Conservation (phyloP, 306 rosid genomes). For the Erythrophleum fordii region DNA sequence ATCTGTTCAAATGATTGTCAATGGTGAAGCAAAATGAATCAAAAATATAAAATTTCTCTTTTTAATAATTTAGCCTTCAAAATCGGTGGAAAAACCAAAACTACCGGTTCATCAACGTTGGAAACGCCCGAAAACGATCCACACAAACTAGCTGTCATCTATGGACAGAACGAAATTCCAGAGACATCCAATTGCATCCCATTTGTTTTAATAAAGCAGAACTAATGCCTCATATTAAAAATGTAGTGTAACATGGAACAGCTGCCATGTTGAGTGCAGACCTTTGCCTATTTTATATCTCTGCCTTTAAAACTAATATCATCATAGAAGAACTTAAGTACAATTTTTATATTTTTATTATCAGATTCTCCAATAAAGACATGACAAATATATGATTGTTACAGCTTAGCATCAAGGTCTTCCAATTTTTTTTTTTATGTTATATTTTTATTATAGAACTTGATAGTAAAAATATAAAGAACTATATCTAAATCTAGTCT, state of each 20-base stretch:
- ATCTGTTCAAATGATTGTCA: constrained; percentile 55
- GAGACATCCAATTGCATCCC: background rate
- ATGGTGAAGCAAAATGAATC: constrained; percentile 18
- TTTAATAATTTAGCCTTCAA: background rate
- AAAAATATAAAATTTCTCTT: background rate
- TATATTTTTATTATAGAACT: no score
- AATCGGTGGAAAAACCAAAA: background rate
- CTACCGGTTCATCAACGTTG: constrained; percentile 2
- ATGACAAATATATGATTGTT: no score
- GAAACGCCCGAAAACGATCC: background rate
- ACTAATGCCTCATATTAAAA: background rate
- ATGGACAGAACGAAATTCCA: background rate
- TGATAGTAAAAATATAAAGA: no score
- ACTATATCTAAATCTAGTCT: no score
- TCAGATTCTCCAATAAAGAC: no score
- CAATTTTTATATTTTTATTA: no score
- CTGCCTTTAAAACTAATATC: background rate
- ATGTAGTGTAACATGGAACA: constrained; percentile 1
- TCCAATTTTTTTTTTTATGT: no score
- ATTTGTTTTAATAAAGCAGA: background rate
- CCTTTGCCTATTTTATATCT: background rate
- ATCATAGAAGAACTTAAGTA: background rate
- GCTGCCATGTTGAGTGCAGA: background rate
- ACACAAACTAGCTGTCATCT: background rate
- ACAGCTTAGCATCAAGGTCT: no score